These are phyloP conservation scores for Yamadazyma phyllophila DNA, from an alignment of 805 yeast genomes.

Conservation along the genomic window DNA sequence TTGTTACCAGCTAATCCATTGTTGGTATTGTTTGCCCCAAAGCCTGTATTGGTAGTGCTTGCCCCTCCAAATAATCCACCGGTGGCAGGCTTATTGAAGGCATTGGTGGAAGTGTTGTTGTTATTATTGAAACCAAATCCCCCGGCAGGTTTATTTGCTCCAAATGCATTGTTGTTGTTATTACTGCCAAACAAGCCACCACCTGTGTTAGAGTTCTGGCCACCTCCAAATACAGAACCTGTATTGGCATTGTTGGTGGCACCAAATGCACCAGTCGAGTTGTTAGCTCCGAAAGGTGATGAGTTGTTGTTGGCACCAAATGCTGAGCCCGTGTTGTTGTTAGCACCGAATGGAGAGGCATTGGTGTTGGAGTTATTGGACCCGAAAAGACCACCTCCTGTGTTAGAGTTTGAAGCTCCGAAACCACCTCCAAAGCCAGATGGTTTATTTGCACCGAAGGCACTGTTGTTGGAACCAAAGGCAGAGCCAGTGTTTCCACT, in stretches of 20 bases:
- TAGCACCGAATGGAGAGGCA: constrained; percentile 25
- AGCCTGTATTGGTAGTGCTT: constrained; percentile 10
- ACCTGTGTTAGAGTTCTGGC: constrained; percentile 17
- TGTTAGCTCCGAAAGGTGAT: constrained; percentile 15
- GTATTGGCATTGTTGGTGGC: constrained; percentile 13
- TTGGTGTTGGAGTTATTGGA: constrained; percentile 20
- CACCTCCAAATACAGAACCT: constrained; percentile 21
- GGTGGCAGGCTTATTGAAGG: constrained; percentile 21
- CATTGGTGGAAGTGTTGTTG: constrained; percentile 17
- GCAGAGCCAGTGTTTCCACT: constrained; percentile 6
- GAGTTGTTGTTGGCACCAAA: constrained; percentile 37
- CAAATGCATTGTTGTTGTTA: constrained; percentile 27
- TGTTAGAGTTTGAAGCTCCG: constrained; percentile 19
- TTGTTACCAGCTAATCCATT: constrained; percentile 12
- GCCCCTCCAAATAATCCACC: constrained; percentile 27
- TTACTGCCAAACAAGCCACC: constrained; percentile 24
- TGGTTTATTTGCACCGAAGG: constrained; percentile 11
- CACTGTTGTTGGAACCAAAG: constrained; percentile 20
- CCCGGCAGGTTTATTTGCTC: constrained; percentile 24
- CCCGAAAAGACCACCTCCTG: constrained; percentile 24
- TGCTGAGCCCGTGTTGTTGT: constrained; percentile 20
- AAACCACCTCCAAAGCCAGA: constrained; percentile 16
- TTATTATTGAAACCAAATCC: constrained; percentile 17
- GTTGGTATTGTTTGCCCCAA: constrained; percentile 10
- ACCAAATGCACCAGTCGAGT: constrained; percentile 22